Percentiles rank a stretch among this genome's conserved stretches.
Conservation (phyloP, 2,329 filamentous ascomycete species). For the Coniella lustricola region DNA sequence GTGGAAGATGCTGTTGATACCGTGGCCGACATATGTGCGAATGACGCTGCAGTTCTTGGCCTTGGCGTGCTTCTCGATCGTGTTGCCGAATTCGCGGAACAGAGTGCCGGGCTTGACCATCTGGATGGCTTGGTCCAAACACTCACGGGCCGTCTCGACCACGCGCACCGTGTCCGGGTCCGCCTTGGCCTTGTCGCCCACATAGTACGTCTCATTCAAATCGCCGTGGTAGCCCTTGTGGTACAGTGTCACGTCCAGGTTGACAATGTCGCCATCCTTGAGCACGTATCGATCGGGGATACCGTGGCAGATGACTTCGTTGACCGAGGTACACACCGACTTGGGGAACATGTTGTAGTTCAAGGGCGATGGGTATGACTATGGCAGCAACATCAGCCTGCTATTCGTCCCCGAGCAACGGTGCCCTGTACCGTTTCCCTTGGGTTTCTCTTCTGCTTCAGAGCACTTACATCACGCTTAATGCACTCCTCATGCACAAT, state of each 20-base stretch:
- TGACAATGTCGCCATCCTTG: slow-evolving; percentile 89
- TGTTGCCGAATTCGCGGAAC: slow-evolving; percentile 87
- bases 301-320: slow-evolving; percentile 98
- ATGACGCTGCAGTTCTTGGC: slow-evolving; percentile 79
- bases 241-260: slow-evolving; percentile 92
- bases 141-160: slow-evolving; percentile 83
- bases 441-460: not conserved
- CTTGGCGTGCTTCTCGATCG: slow-evolving; percentile 94
- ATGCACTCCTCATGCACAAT: slow-evolving; percentile 70
- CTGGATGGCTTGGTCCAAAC: slow-evolving; percentile 82
- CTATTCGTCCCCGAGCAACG: too few species aligned
- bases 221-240: slow-evolving; percentile 94
- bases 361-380: slow-evolving; percentile 91
- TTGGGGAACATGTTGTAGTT: slow-evolving; percentile 98
- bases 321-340: slow-evolving; percentile 91
- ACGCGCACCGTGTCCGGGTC: slow-evolving; percentile 85
- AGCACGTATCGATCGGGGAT: slow-evolving; percentile 88
- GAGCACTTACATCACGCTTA: slow-evolving; percentile 57
- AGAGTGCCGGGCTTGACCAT: slow-evolving; percentile 88
- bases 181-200: slow-evolving; percentile 77
- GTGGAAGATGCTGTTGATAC: slow-evolving; percentile 91
- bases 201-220: slow-evolving; percentile 97
- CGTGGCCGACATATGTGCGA: slow-evolving; percentile 92
- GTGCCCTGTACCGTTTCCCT: too few species aligned
- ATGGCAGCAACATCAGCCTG: slow-evolving; percentile 5